These are phyloP conservation scores for Penicillium canariense DNA, from an alignment of 495 filamentous ascomycete species.

Conservation along the genomic window DNA sequence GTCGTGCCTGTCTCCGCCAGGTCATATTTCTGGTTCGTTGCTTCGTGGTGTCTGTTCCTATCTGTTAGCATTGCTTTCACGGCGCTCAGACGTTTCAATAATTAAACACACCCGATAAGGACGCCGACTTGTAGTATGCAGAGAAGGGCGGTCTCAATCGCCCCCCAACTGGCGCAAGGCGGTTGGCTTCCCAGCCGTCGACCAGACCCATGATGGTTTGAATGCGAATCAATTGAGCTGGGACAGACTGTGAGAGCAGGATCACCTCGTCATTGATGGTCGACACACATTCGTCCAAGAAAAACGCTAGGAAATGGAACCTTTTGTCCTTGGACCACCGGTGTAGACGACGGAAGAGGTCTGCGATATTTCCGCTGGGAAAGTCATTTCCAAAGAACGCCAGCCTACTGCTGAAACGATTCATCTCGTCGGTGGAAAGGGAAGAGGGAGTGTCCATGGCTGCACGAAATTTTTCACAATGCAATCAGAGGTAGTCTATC, in stretches of 20 bases:
- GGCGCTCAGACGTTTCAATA: neutral
- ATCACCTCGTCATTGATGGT: conserved; percentile 37
- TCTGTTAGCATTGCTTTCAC: no score
- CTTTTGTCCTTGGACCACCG: conserved; percentile 38
- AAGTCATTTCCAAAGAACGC: conserved; percentile 45
- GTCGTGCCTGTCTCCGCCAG: conserved; percentile 20
- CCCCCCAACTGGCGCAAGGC: conserved; percentile 31
- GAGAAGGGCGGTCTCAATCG: conserved; percentile 41
- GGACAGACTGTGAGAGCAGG: conserved; percentile 22
- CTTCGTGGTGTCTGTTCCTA: conserved; percentile 16
- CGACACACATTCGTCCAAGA: conserved; percentile 35
- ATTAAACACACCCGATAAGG: conserved; percentile 39
- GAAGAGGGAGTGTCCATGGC: conserved; percentile 6
- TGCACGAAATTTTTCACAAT: neutral
- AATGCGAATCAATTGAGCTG: conserved; percentile 35
- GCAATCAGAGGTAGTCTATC: neutral
- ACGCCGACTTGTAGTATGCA: conserved; percentile 31
- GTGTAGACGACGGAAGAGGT: conserved; percentile 41
- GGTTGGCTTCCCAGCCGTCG: conserved; percentile 25
- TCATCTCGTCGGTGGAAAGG: neutral
- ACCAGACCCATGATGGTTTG: conserved; percentile 33
- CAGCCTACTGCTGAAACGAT: conserved; percentile 11
- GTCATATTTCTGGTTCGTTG: conserved; percentile 22
- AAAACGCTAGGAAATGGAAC: conserved; percentile 30
- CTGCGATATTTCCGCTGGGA: conserved; percentile 36